Evolutionary conservation across 2,329 filamentous ascomycete species (phyloP).

Genomic region (Penicillium sp.): DNA sequence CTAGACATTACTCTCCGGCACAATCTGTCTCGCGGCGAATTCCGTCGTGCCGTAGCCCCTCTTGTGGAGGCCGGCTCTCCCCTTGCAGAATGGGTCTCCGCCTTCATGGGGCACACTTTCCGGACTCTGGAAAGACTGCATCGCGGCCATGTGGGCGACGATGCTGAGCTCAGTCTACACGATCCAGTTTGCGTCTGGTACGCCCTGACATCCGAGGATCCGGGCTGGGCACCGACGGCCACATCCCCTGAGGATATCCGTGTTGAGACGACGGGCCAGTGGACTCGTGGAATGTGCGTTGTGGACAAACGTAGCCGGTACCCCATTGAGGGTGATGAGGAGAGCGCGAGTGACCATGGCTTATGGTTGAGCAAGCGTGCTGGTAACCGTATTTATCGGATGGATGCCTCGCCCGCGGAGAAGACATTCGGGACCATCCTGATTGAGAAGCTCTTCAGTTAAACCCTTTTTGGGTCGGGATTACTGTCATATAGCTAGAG

Average conservation of each 20-base stretch:
- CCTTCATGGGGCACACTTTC: conserved; percentile 73
- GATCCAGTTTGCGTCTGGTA: conserved; percentile 83
- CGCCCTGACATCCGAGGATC: conserved; percentile 59
- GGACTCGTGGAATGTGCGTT: conserved; percentile 90
- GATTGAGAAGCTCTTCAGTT: conserved; percentile 47
- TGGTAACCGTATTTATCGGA: conserved; percentile 80
- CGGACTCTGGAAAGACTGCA: conserved; percentile 67
- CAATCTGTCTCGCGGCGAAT: conserved; percentile 64
- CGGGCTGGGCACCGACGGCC: conserved; percentile 49
- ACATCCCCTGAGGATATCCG: conserved; percentile 76
- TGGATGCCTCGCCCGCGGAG: conserved; percentile 69
- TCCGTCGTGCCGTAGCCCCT: conserved; percentile 59
- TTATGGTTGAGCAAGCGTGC: conserved; percentile 74
- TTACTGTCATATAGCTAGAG: neutral
- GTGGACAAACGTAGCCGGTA: conserved; percentile 68
- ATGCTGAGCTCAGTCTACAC: conserved; percentile 67
- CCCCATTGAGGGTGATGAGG: conserved; percentile 52
- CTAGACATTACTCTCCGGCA: conserved; percentile 77
- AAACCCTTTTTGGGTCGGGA: neutral
- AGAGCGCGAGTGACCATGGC: conserved; percentile 70
- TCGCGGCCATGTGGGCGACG: conserved; percentile 54
- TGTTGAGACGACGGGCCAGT: conserved; percentile 88
- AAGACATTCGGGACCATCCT: conserved; percentile 68
- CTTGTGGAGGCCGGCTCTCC: conserved; percentile 67
- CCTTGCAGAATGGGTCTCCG: conserved; percentile 71